phyloP scores from a whole-genome alignment of 2,329 filamentous ascomycete species.

The Monilinia fructicola region DNA sequence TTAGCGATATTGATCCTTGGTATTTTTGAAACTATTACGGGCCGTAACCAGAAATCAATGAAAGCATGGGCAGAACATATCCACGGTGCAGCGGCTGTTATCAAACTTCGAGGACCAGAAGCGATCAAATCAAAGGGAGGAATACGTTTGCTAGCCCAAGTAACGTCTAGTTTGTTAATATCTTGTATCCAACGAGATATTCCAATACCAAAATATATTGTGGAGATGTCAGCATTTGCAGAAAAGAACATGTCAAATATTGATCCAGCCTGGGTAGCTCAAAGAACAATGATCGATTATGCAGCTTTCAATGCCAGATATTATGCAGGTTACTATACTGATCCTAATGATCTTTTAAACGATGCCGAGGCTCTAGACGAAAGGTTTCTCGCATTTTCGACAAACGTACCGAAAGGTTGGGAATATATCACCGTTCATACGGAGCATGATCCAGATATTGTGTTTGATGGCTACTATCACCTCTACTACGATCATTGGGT shows the following conservation, averaged over 20 bases:
- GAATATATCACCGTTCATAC: conserved; percentile 33
- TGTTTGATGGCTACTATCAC: conserved; percentile 38
- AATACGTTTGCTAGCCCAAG: conserved; percentile 54
- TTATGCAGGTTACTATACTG: not conserved
- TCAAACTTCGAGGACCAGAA: conserved; percentile 49
- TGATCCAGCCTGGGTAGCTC: conserved; percentile 47
- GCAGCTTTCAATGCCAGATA: conserved; percentile 30
- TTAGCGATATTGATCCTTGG: conserved; percentile 55
- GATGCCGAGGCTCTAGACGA: conserved; percentile 33
- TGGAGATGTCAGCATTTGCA: conserved; percentile 49
- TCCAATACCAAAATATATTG: conserved; percentile 50
- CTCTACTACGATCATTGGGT: conserved; percentile 36
- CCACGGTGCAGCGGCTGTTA: conserved; percentile 52
- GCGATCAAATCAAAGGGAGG: conserved; percentile 50
- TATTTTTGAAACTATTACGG: conserved; percentile 55
- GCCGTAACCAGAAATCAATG: conserved; percentile 48
- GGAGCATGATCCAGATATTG: conserved; percentile 29
- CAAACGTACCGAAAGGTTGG: conserved; percentile 29
- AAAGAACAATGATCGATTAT: conserved; percentile 43
- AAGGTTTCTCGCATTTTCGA: conserved; percentile 27
- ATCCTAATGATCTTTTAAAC: conserved; percentile 26
- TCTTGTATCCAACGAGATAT: conserved; percentile 52
- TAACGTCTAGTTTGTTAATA: conserved; percentile 52
- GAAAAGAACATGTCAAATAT: conserved; percentile 41
- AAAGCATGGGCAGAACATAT: conserved; percentile 55